Evolutionary conservation across 495 filamentous ascomycete species (phyloP).

Genomic region (Penicillium odoratum): DNA sequence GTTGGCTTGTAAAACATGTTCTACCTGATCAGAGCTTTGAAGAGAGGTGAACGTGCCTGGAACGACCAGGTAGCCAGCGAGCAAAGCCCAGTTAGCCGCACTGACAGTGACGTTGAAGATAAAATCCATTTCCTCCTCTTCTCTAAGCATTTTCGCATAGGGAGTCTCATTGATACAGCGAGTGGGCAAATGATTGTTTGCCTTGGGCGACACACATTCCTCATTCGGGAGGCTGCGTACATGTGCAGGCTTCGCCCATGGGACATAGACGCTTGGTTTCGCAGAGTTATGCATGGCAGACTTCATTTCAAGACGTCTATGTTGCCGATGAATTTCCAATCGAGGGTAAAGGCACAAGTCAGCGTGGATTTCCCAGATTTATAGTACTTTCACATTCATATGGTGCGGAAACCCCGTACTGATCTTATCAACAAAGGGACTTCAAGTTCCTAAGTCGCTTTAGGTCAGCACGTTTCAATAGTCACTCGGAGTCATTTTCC

Average conservation of each 20-base stretch:
- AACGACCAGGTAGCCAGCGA: conserved; percentile 33
- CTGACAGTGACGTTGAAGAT: conserved; percentile 28
- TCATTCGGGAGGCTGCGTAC: background rate
- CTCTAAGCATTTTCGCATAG: conserved; percentile 32
- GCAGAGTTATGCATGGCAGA: background rate
- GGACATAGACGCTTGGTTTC: background rate
- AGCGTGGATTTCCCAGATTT: background rate
- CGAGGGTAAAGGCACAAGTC: background rate
- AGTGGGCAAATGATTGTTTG: background rate
- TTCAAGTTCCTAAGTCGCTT: no score
- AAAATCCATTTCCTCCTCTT: conserved; percentile 22
- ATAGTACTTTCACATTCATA: background rate
- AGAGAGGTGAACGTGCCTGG: conserved; percentile 33
- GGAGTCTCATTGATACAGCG: conserved; percentile 6
- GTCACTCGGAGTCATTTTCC: background rate
- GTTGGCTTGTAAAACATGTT: conserved; percentile 4
- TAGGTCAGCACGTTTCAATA: background rate
- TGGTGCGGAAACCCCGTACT: background rate
- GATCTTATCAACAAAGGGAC: background rate
- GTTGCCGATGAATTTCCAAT: background rate
- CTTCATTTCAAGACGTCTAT: background rate
- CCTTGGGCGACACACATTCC: background rate
- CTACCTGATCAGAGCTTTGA: conserved; percentile 16
- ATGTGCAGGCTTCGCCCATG: background rate
- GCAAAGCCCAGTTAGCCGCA: conserved; percentile 31